Evolutionary conservation across 2,329 filamentous ascomycete species (phyloP), one percentile per base, ranked within the genome.

Genomic region (Apiospora aurea): DNA sequence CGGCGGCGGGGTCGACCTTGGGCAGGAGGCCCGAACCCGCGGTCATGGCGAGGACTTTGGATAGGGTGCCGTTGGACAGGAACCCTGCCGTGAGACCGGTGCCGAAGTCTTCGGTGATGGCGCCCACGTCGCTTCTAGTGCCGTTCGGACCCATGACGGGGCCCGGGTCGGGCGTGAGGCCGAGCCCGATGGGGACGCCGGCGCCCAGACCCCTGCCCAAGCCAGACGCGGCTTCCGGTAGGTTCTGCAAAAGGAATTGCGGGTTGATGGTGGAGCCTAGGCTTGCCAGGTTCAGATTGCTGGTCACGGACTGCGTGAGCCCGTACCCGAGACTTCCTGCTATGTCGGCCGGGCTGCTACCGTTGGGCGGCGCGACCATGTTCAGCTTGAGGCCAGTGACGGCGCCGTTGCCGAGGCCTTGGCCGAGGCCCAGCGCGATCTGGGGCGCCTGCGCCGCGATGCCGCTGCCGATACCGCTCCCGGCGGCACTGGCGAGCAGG

Each of bases 21-120:
- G 46, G 34, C 0, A 46, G 4, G 2, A 69, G 49, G n/a, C 46
- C 43, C 2, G 34, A 29, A 7, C 46, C 46, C 24, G n/a, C 26
- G 11, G 41, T 69, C 13, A 10, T 29, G 4, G 66, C 10, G 4
- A 78, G 44, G 21, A 79, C 64, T 72, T 80, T 80, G n/a, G 41
- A 66, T 0, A 75, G 61, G 0, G 81, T 81, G 13, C 78, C 80
- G 70, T 82, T 82, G 21, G 75, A 73, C 1, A 82, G 76, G 72
- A 82, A 78, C 14, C 77, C 75, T 16, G 78, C 76, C 0, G 77
- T 77, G 4, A 82, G 74, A 41, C 78, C 78, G 69, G 74, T 69
- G 61, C 49, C 74, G 64, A 79, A 79, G 49, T 73, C 75, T 24
- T 77, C 72, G 13, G 76, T 71, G 38, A 82, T 70, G 67, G 75